Evolutionary conservation across 2,329 filamentous ascomycete species (phyloP), one percentile per base, ranked within the genome.

Genomic region (Arthrobotrys musiformis): DNA sequence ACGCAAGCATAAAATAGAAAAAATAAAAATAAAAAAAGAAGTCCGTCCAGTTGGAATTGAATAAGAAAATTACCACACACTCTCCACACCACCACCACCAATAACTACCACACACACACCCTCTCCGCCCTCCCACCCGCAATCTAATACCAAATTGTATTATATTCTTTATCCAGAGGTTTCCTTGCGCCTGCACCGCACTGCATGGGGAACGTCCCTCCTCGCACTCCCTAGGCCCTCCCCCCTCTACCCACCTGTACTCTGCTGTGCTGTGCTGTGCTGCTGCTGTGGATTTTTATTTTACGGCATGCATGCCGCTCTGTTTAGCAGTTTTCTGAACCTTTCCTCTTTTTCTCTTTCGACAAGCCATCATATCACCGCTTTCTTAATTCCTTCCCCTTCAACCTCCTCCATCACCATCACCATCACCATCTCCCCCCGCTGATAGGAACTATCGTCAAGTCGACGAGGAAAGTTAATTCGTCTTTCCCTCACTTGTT

Each of bases 331-430:
- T 33, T 74, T 70, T 63, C 66, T 37, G 54, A 50, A 63, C 63
- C 69, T 78, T 72, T 74, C 75, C 68, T 69, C 68, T 74, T 74
- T 70, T 50, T 73, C 58, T 70, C 28, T 35, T 70, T 68, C 44
- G 40, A 61, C 44, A 42, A 67, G 33, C 26, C 58, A 56, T 46
- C 48, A 24, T n/a, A n/a, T 78, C 35, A 81, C 79, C 64, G 63
- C 72, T 64, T 72, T 79, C 70, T 78, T n/a, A n/a, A n/a, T n/a
- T n/a, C n/a, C n/a, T n/a, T n/a, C n/a, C 79, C 74, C 67, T 78
- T 72, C 68, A 70, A 79, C 81, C 81, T 80, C 80, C 81, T 80
- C 72, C 68, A 72, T 72, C n/a, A n/a, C n/a, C n/a, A n/a, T n/a
- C n/a, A n/a, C n/a, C n/a, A n/a, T n/a, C n/a, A n/a, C n/a, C n/a